phyloP scores from a whole-genome alignment of 108 stramenopile genomes.

The Parietichytrium sp. region DNA sequence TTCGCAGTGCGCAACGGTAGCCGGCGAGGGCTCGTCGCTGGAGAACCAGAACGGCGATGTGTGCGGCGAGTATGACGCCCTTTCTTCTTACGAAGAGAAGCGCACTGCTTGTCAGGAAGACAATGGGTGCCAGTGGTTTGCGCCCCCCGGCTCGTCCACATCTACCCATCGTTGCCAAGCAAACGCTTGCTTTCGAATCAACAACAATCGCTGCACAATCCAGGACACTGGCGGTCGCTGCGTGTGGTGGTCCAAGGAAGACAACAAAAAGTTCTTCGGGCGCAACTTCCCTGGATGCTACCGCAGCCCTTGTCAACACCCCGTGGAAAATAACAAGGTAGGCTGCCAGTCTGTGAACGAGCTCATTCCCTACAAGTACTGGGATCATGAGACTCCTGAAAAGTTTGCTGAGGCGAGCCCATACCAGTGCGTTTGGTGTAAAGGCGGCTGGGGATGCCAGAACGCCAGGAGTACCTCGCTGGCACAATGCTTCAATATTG shows the following conservation, averaged over 20 bases:
- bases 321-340: neutral
- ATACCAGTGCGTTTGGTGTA: slow-evolving; percentile 20
- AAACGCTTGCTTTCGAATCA: slow-evolving; percentile 36
- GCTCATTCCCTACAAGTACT: too few relatives aligned
- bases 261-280: neutral
- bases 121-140: slow-evolving; percentile 23
- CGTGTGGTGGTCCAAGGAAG: slow-evolving; percentile 13
- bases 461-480: neutral
- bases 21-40: too few relatives aligned
- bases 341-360: slow-evolving; percentile 1
- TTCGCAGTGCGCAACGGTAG: too few relatives aligned
- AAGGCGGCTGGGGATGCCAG: slow-evolving; percentile 9
- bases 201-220: neutral
- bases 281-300: slow-evolving; percentile 19
- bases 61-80: neutral
- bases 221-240: slow-evolving; percentile 31
- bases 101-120: neutral
- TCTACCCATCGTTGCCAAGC: too few relatives aligned
- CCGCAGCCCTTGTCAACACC: neutral
- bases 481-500: slow-evolving; percentile 16
- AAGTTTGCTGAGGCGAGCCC: too few relatives aligned
- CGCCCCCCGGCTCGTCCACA: too few relatives aligned
- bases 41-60: neutral
- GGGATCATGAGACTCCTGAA: too few relatives aligned
- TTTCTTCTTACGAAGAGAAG: too few relatives aligned